Percentiles rank a stretch among this genome's conserved stretches.
phyloP scores from a whole-genome alignment of 2,329 filamentous ascomycete genomes.

The Thelonectria rubi region DNA sequence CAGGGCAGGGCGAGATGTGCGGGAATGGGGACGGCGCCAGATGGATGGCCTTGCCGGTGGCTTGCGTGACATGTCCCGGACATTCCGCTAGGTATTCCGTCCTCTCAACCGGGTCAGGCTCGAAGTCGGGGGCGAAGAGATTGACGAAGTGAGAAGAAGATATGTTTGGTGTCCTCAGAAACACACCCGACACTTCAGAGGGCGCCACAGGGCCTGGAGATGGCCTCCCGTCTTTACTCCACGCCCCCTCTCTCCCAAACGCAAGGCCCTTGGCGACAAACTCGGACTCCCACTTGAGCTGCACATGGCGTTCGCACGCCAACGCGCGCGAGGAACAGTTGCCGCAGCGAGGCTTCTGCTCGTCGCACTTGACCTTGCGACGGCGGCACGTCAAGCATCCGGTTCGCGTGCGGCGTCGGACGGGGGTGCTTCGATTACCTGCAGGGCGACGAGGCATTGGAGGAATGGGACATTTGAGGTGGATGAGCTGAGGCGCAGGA shows the following conservation, averaged over 20 bases:
- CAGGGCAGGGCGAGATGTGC: conserved; percentile 26
- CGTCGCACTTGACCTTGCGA: conserved; percentile 16
- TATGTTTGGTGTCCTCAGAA: conserved; percentile 1
- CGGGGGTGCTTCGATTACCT: not conserved
- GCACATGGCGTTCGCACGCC: not conserved
- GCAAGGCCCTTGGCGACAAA: conserved; percentile 39
- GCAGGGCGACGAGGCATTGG: conserved; percentile 14
- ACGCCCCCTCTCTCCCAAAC: conserved; percentile 44
- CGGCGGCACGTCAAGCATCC: conserved; percentile 10
- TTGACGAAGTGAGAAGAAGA: conserved; percentile 16
- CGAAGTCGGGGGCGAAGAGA: conserved; percentile 3
- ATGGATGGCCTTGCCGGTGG: not conserved
- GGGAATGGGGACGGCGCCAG: not conserved
- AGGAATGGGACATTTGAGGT: not conserved
- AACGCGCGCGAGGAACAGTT: not conserved
- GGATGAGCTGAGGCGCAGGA: not conserved
- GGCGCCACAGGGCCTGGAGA: not conserved
- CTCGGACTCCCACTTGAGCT: conserved; percentile 45
- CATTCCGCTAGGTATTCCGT: not conserved
- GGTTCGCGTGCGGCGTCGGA: conserved; percentile 9
- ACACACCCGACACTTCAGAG: not conserved
- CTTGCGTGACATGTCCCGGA: not conserved
- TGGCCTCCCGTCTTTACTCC: conserved; percentile 34
- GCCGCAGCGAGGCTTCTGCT: conserved; percentile 2
- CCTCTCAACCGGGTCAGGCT: not conserved